phyloP scores from a whole-genome alignment of 805 yeast species.

The Nakazawaea anatomiae region DNA sequence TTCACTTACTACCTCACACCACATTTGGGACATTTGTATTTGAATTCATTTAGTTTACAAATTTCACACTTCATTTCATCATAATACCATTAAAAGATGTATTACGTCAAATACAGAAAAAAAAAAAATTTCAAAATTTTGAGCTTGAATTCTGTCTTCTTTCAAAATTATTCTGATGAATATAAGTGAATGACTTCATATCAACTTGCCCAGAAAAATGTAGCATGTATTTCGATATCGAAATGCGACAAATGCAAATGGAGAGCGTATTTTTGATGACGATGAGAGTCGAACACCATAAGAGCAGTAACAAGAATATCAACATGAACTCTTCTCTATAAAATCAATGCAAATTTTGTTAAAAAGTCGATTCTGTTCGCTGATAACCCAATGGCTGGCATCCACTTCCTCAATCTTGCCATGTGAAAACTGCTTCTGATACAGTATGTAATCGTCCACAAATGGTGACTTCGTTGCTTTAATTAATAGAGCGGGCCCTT shows the following conservation, averaged over 20 bases:
- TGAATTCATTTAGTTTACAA: slow-evolving; percentile 25
- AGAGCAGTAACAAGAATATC: no score
- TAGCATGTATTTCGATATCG: no score
- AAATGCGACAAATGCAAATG: no score
- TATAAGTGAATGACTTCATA: no score
- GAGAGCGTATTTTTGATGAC: no score
- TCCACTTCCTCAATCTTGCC: slow-evolving; percentile 65
- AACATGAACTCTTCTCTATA: slow-evolving; percentile 11
- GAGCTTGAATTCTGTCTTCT: no score
- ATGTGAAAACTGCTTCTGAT: slow-evolving; percentile 45
- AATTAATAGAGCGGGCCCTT: slow-evolving; percentile 70
- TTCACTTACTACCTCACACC: slow-evolving; percentile 28
- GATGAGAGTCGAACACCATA: no score
- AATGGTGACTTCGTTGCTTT: slow-evolving; percentile 62
- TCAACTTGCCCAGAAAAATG: no score
- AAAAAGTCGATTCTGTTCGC: slow-evolving; percentile 75
- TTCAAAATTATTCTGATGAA: no score
- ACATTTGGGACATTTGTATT: slow-evolving; percentile 46
- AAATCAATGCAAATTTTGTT: slow-evolving; percentile 52
- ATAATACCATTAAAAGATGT: no score
- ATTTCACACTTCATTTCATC: slow-evolving; percentile 22
- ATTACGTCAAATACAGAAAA: no score
- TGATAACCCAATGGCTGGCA: slow-evolving; percentile 89
- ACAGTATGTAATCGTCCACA: slow-evolving; percentile 17
- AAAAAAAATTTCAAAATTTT: no score